Evolutionary conservation across 2,329 filamentous ascomycete genomes (phyloP), one percentile per base, ranked within the genome.

Genomic region (Aspergillus novoparasiticus): DNA sequence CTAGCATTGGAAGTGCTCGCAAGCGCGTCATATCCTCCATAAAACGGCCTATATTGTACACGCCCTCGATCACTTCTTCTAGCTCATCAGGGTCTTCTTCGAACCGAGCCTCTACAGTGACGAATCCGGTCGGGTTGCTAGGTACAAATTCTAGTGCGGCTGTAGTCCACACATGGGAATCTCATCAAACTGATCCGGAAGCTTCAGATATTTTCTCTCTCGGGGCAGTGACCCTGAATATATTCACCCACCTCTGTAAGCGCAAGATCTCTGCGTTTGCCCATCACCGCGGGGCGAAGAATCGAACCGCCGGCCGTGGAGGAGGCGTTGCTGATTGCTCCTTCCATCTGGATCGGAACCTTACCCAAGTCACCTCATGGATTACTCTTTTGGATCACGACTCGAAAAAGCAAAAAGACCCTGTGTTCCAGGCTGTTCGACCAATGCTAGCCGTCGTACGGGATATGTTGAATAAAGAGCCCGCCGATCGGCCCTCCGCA

Each of bases 121-220:
- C 59, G 59, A 66, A 64, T 30, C 62, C 68, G 34, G 63, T 73
- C 39, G 64, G 70, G 23, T 69, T 78, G 46, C 75, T 80, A 23
- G 77, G 74, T 14, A 73, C 73, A 63, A 70, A 75, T 30, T 65
- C 64, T 14, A 64, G 71, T 12, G 71, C 69, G 32, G 70, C 76
- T 21, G 66, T 79, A 51, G 69, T 78, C 26, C 72, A 77, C 57
- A 78, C 72, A 9, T 79, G 73, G 74, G 82, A 79, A 70, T 75
- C 76, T 4, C 72, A 69, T 45, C 74, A 76, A 57, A 69, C 71
- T 28, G 72, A 76, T 56, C 72, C 74, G 32, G 71, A 73, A 54
- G 67, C 78, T 45, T 81, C 84, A 14, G 87, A 89, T 67, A 76
- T 89, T 19, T 89, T 86, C 75, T 86, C 85, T 30, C 79, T 89